A percentile compares a stretch with the other conserved stretches of the same genome.
Conservation (phyloP, 2,329 filamentous ascomycete genomes). For the Triangularia verruculosa region DNA sequence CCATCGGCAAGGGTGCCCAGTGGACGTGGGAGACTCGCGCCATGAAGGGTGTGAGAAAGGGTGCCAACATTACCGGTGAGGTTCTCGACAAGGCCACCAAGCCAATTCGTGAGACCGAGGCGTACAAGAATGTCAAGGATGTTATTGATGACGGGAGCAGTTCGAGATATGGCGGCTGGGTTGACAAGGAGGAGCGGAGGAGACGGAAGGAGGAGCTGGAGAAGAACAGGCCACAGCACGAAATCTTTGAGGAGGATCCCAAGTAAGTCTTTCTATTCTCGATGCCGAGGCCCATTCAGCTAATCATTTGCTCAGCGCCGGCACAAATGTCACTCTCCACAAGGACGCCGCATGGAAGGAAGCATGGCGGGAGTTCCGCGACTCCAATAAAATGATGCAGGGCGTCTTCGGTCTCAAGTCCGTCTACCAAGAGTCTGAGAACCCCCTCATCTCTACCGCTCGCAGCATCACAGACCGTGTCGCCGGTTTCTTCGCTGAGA, state of each 20-base stretch:
- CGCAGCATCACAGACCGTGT: constrained; percentile 91
- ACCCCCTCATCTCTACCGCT: constrained; percentile 88
- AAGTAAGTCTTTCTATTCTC: constrained; percentile 59
- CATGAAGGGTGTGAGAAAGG: constrained; percentile 85
- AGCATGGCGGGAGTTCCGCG: constrained; percentile 94
- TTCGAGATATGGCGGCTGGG: constrained; percentile 92
- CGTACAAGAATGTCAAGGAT: constrained; percentile 90
- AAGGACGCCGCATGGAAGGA: constrained; percentile 98
- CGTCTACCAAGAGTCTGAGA: constrained; percentile 94
- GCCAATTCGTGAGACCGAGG: constrained; percentile 90
- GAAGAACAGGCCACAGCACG: constrained; percentile 45
- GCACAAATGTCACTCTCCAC: constrained; percentile 90
- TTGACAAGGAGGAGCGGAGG: constrained; percentile 90
- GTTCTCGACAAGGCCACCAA: constrained; percentile 92
- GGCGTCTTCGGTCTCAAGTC: constrained; percentile 81
- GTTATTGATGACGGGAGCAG: constrained; percentile 97
- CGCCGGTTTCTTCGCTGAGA: constrained; percentile 95
- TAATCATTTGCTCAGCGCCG: constrained; percentile 49
- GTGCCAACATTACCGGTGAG: constrained; percentile 79
- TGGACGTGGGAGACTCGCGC: constrained; percentile 98
- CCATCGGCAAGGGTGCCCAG: constrained; percentile 82
- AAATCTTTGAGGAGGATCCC: constrained; percentile 77
- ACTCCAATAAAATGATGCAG: constrained; percentile 84
- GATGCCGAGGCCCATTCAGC: constrained; percentile 27
- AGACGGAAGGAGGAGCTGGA: constrained; percentile 70